These are phyloP conservation scores for Ustilago loliicola DNA, from an alignment of 1,284 basidiomycete species.

Conservation along the genomic window DNA sequence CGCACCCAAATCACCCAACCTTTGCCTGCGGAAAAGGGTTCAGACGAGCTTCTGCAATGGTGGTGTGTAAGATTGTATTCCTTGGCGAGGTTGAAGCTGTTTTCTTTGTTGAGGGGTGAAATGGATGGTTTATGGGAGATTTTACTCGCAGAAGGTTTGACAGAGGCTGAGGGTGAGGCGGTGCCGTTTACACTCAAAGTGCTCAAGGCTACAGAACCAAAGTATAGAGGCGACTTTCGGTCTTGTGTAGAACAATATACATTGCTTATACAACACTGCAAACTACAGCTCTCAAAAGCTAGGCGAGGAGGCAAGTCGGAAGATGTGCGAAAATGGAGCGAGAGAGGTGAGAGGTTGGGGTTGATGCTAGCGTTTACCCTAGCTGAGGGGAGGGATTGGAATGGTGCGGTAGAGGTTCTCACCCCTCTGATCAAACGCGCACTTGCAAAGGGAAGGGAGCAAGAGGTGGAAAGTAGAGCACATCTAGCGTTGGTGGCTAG, in stretches of 20 bases:
- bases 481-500: conserved; percentile 18
- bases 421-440: conserved; percentile 20
- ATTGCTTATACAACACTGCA: conserved; percentile 19
- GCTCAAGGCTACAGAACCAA: conserved; percentile 31
- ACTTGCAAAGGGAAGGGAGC: neutral
- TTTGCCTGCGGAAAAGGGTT: neutral
- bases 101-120: conserved; percentile 42
- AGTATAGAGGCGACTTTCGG: conserved; percentile 18
- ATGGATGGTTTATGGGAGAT: conserved; percentile 36
- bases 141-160: conserved; percentile 5
- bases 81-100: conserved; percentile 39
- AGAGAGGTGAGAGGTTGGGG: conserved; percentile 23
- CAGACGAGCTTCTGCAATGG: conserved; percentile 35
- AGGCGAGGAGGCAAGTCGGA: neutral
- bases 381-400: conserved; percentile 33
- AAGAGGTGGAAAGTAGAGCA: neutral
- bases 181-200: conserved; percentile 41
- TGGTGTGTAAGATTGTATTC: conserved; percentile 50
- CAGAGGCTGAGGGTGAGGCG: neutral
- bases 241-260: conserved; percentile 22
- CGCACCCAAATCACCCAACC: conserved; percentile 17
- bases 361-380: conserved; percentile 32
- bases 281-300: neutral
- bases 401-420: conserved; percentile 29
- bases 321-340: conserved; percentile 23